phyloP scores from a whole-genome alignment of 1,284 basidiomycete genomes.

The Rhodotorula sp. region DNA sequence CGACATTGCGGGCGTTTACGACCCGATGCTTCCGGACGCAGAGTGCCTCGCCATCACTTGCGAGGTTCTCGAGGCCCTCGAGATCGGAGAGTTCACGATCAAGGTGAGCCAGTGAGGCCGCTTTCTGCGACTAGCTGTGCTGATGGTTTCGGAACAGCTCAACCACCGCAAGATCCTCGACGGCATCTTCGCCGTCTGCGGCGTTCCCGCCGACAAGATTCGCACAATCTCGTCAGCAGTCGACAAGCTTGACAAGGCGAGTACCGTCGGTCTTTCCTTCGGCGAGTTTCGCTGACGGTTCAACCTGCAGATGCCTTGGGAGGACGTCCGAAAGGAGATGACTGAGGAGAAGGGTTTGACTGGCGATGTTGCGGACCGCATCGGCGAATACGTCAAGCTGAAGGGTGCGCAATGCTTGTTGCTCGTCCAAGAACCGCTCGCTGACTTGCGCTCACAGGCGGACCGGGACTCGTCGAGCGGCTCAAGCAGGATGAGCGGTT shows the following conservation, averaged over 20 bases:
- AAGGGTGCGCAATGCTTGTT: slow-evolving; percentile 65
- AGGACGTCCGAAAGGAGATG: slow-evolving; percentile 94
- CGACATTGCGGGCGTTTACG: slow-evolving; percentile 91
- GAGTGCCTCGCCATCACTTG: slow-evolving; percentile 82
- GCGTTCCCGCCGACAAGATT: slow-evolving; percentile 87
- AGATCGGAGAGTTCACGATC: slow-evolving; percentile 89
- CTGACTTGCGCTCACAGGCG: slow-evolving; percentile 56
- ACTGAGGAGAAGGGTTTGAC: slow-evolving; percentile 89
- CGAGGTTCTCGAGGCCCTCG: slow-evolving; percentile 76
- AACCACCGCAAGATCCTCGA: slow-evolving; percentile 98
- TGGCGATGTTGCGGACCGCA: slow-evolving; percentile 80
- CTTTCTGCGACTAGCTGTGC: background rate
- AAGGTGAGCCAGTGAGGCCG: slow-evolving; percentile 60
- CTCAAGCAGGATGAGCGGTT: slow-evolving; percentile 70
- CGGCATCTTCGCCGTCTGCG: slow-evolving; percentile 94
- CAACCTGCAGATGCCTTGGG: slow-evolving; percentile 69
- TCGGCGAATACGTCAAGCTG: slow-evolving; percentile 93
- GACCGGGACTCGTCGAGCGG: slow-evolving; percentile 71
- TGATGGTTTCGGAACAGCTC: slow-evolving; percentile 56
- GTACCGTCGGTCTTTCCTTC: background rate
- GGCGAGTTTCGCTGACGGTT: background rate
- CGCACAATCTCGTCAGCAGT: slow-evolving; percentile 94
- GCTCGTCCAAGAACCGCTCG: too few species aligned
- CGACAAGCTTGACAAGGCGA: slow-evolving; percentile 95
- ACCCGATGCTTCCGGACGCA: slow-evolving; percentile 95